Evolutionary conservation across 2,329 filamentous ascomycete genomes (phyloP), one percentile per base, ranked within the genome.

Genomic region (Cladosporium sphaerospermum): DNA sequence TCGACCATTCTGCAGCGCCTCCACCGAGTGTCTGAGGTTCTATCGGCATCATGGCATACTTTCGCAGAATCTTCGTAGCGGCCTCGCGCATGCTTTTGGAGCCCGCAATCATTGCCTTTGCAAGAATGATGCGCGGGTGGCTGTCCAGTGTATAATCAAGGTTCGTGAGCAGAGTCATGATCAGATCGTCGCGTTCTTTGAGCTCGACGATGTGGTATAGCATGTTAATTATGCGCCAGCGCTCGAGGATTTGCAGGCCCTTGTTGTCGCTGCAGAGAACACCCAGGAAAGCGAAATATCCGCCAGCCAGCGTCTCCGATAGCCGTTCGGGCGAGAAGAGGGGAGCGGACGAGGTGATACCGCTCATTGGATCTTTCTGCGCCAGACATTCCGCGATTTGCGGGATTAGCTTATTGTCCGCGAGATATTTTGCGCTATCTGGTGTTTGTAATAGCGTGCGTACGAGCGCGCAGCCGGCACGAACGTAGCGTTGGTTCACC

Each of bases 171-270:
- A 99, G 79, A 9, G 92, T 79, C 66, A 91, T 89, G 67, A 97
- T 89, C 55, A 99, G 76, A 67, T 99, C 93, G 43, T 92, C 89
- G 2, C 93, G 86, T 69, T 93, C 87, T 62, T 88, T 89, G 42
- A 96, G 77, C 65, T 97, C 92, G 54, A 96, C 81, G 56, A 99
- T 96, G 70, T 97, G 93, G 67, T 99, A 99, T 78, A 97, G 95
- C 89, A 99, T 99, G 70, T 97, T 97, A 73, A 96, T 91, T 79
- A 99, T 95, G 62, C 90, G 89, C 92, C 93, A 97, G 62, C 89
- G 79, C 68, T 97, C 92, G 65, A 99, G 81, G 73, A 99, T 92
- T 56, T 86, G 83, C 19, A 97, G 78, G 0, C 93, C 93, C 61
- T 86, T 88, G 0, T 80, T 74, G 63, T 96, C 89, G 50, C 85